phyloP scores from a whole-genome alignment of 768 basidiomycete species.

The Vishniacozyma victoriae region DNA sequence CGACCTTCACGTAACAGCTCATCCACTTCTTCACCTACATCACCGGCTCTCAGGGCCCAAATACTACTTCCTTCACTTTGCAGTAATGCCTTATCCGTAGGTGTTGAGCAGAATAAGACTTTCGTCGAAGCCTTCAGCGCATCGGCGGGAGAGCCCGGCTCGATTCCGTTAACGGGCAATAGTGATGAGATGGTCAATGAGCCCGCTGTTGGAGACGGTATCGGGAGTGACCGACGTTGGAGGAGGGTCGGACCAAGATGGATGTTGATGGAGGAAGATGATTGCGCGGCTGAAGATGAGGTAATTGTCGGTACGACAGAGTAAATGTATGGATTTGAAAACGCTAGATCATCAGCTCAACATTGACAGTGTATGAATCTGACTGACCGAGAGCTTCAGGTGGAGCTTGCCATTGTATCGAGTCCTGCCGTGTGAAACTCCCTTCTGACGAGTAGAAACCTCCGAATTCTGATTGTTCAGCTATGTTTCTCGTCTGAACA shows the following conservation, averaged over 20 bases:
- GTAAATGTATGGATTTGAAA: slow-evolving; percentile 39
- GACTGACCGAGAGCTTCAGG: slow-evolving; percentile 41
- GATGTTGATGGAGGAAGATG: slow-evolving; percentile 27
- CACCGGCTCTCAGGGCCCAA: slow-evolving; percentile 66
- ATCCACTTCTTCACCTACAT: slow-evolving; percentile 77
- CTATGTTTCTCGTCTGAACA: neutral
- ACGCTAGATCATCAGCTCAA: no score
- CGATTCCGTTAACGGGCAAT: no score
- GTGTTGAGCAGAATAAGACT: slow-evolving; percentile 55
- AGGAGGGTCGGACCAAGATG: slow-evolving; percentile 32
- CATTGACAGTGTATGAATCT: no score
- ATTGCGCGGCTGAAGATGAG: slow-evolving; percentile 2
- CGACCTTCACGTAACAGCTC: slow-evolving; percentile 65
- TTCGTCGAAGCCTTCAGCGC: slow-evolving; percentile 34
- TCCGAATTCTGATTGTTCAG: slow-evolving; percentile 16
- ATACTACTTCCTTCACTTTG: slow-evolving; percentile 67
- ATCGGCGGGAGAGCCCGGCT: slow-evolving; percentile 52
- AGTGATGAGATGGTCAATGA: slow-evolving; percentile 6
- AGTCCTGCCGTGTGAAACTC: slow-evolving; percentile 24
- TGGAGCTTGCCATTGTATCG: slow-evolving; percentile 33
- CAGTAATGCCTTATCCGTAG: slow-evolving; percentile 63
- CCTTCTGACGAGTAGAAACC: slow-evolving; percentile 40
- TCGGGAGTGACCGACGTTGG: slow-evolving; percentile 20
- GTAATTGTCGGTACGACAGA: slow-evolving; percentile 20
- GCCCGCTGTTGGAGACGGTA: slow-evolving; percentile 19